These are phyloP conservation scores for Fusarium beomiforme DNA, from an alignment of 2,329 filamentous ascomycete genomes.

Conservation along the genomic window DNA sequence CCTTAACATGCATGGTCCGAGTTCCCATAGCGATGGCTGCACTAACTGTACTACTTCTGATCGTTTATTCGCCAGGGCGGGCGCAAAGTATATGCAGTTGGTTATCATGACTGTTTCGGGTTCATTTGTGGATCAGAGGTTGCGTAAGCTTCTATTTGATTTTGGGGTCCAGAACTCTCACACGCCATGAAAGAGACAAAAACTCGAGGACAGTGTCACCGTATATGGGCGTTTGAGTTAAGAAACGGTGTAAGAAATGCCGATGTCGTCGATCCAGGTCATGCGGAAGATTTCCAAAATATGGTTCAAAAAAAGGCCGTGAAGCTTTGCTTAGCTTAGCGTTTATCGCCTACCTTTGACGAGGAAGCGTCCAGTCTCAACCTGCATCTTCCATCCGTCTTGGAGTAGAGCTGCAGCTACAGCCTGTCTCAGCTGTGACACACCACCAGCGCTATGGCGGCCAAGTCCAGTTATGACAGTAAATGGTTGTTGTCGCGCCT, in stretches of 20 bases:
- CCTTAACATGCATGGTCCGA: slow-evolving; percentile 13
- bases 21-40: slow-evolving; percentile 18
- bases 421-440: slow-evolving; percentile 78
- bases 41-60: neutral
- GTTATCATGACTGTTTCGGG: slow-evolving; percentile 11
- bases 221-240: neutral
- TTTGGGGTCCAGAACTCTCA: slow-evolving; percentile 4
- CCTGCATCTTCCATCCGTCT: slow-evolving; percentile 85
- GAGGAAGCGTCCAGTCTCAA: slow-evolving; percentile 74
- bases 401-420: slow-evolving; percentile 79
- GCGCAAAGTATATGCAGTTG: neutral
- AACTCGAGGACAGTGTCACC: neutral
- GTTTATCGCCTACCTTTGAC: slow-evolving; percentile 67
- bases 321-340: neutral
- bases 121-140: slow-evolving; percentile 23
- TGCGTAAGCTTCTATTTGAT: slow-evolving; percentile 29
- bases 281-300: neutral
- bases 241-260: neutral
- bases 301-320: neutral
- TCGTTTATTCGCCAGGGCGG: slow-evolving; percentile 12
- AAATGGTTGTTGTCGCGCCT: slow-evolving; percentile 64
- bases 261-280: neutral
- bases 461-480: slow-evolving; percentile 85
- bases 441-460: slow-evolving; percentile 79
- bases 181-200: neutral